phyloP scores from a whole-genome alignment of 208 protist genomes.

The Acanthamoeba castellanii region DNA sequence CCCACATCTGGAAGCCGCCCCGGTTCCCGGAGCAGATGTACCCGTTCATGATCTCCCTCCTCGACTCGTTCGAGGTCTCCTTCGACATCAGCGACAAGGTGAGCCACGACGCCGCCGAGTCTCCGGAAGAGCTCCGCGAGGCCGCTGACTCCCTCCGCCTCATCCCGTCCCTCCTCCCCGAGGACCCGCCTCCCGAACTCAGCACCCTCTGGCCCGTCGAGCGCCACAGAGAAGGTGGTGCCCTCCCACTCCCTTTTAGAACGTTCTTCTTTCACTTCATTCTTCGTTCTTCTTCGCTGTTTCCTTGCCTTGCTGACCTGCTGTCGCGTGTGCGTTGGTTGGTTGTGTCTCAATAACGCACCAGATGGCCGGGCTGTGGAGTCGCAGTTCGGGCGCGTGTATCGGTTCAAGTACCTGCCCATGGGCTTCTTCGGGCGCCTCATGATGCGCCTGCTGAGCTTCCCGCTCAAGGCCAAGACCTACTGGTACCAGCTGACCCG shows the following conservation, averaged over 20 bases:
- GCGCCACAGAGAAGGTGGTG: too few relatives aligned
- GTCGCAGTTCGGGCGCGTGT: constrained; percentile 37
- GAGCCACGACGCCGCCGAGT: background rate
- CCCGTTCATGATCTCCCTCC: constrained; percentile 42
- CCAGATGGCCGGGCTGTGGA: too few relatives aligned
- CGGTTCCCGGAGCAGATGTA: constrained; percentile 3
- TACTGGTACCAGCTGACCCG: constrained; percentile 70
- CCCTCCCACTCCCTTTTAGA: too few relatives aligned
- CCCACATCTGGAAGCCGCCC: constrained; percentile 43
- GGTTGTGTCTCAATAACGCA: too few relatives aligned
- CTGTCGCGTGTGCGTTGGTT: too few relatives aligned
- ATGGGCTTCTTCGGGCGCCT: constrained; percentile 51
- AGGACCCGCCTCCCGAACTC: constrained; percentile 3
- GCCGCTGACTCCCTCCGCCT: background rate
- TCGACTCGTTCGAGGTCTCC: constrained; percentile 47
- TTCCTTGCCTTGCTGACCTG: too few relatives aligned
- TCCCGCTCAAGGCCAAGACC: constrained; percentile 62
- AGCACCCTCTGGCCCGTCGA: background rate
- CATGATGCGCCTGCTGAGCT: constrained; percentile 35
- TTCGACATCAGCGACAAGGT: constrained; percentile 76
- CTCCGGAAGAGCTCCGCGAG: background rate
- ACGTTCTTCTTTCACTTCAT: too few relatives aligned
- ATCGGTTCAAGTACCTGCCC: constrained; percentile 33
- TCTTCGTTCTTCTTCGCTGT: too few relatives aligned
- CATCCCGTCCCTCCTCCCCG: constrained; percentile 18